A percentile compares a stretch with the other conserved stretches of the same genome.
phyloP scores from a whole-genome alignment of 129 eudicot genomes.

The Flaveria robusta region DNA sequence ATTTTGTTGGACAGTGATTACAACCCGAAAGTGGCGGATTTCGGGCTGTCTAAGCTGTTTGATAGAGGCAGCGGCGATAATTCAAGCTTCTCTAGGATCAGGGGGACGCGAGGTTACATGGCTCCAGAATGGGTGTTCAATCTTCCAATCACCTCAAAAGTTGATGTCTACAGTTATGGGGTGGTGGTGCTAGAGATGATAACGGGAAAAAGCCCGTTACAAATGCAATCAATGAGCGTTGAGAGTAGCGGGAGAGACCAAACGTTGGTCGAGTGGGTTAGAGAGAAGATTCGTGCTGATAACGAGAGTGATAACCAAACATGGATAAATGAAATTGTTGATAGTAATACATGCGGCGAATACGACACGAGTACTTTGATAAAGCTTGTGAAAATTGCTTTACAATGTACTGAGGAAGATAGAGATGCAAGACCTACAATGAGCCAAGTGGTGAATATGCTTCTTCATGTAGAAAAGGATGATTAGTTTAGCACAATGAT shows the following conservation, averaged over 20 bases:
- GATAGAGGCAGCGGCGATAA: constrained; percentile 22
- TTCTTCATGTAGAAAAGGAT: constrained; percentile 27
- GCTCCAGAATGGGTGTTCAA: constrained; percentile 61
- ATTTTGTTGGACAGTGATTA: constrained; percentile 39
- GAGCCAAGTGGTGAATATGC: constrained; percentile 49
- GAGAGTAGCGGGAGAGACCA: constrained; percentile 21
- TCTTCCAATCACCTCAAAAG: constrained; percentile 54
- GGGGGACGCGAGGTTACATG: constrained; percentile 74
- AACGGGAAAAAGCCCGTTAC: constrained; percentile 43
- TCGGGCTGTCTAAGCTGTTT: constrained; percentile 47
- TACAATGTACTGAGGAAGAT: constrained; percentile 54
- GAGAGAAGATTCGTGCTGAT: constrained; percentile 20
- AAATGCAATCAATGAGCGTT: constrained; percentile 1
- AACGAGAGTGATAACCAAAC: background rate
- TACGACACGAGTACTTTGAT: constrained; percentile 24
- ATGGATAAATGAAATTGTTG: constrained; percentile 35
- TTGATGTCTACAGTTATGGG: constrained; percentile 58
- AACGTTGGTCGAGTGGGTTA: constrained; percentile 41
- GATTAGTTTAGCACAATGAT: background rate
- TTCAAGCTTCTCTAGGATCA: constrained; percentile 44
- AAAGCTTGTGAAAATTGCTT: constrained; percentile 38
- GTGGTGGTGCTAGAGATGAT: constrained; percentile 50
- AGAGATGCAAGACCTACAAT: constrained; percentile 48
- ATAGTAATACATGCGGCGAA: constrained; percentile 25
- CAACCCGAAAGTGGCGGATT: constrained; percentile 53